Evolutionary conservation across 495 filamentous ascomycete genomes (phyloP).

Genomic region (Aspergillus leporis): DNA sequence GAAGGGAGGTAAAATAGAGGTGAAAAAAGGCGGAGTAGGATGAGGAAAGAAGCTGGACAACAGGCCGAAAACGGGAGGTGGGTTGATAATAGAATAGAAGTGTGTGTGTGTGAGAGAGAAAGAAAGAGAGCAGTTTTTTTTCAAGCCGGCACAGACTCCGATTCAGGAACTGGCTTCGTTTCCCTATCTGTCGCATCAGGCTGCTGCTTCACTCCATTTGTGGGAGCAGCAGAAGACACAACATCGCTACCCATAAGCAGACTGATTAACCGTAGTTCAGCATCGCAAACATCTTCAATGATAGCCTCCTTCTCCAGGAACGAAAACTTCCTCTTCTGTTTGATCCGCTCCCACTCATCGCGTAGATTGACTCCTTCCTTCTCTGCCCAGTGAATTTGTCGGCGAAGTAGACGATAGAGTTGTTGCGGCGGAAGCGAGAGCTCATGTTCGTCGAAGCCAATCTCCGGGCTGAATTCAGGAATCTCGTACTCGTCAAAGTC

Average conservation of each 20-base stretch:
- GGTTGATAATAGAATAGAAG: background rate
- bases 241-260: conserved; percentile 32
- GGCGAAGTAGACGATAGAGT: conserved; percentile 70
- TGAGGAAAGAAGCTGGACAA: background rate
- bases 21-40: background rate
- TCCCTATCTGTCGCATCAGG: conserved; percentile 20
- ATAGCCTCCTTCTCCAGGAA: conserved; percentile 82
- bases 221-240: conserved; percentile 15
- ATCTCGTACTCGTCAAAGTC: conserved; percentile 52
- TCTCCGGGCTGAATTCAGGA: conserved; percentile 38
- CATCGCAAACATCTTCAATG: conserved; percentile 60
- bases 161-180: background rate
- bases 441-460: conserved; percentile 70
- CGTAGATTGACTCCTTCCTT: conserved; percentile 65
- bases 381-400: conserved; percentile 80
- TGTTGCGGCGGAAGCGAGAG: conserved; percentile 65
- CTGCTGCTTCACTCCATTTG: conserved; percentile 29
- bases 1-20: background rate
- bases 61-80: background rate
- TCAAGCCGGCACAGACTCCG: background rate
- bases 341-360: conserved; percentile 62
- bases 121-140: background rate
- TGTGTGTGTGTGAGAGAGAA: too few relatives aligned
- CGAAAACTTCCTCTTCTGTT: conserved; percentile 68
- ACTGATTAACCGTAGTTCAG: conserved; percentile 48